A percentile compares a stretch with the other conserved stretches of the same genome.
These are phyloP conservation scores for Aegilops umbellulata DNA, from an alignment of 176 grass and related monocot genomes.

Conservation along the genomic window DNA sequence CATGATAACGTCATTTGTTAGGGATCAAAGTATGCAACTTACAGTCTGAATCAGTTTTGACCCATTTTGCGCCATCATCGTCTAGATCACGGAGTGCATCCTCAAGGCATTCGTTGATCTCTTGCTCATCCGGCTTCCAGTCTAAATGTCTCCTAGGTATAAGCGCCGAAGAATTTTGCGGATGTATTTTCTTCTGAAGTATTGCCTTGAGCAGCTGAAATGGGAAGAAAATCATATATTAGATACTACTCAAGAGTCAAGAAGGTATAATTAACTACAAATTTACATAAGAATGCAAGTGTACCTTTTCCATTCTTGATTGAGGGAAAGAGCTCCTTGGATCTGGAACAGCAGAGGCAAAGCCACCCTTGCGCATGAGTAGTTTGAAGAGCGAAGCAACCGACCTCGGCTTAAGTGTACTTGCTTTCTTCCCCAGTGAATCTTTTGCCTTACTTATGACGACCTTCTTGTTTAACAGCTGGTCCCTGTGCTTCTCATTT, in stretches of 20 bases:
- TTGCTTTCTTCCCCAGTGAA: slow-evolving; percentile 34
- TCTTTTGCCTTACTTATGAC: slow-evolving; percentile 50
- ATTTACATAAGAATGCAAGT: not conserved
- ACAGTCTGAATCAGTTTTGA: slow-evolving; percentile 96
- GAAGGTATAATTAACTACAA: not conserved
- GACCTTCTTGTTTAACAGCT: slow-evolving; percentile 33
- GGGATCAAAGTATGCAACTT: slow-evolving; percentile 27
- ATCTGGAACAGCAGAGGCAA: slow-evolving; percentile 36
- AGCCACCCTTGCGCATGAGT: slow-evolving; percentile 58
- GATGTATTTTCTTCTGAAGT: slow-evolving; percentile 84
- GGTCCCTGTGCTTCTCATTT: slow-evolving; percentile 34
- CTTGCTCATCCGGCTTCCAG: slow-evolving; percentile 45
- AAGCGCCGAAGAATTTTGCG: slow-evolving; percentile 42
- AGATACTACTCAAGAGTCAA: slow-evolving; percentile 14
- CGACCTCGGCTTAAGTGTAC: slow-evolving; percentile 53
- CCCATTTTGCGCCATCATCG: slow-evolving; percentile 67
- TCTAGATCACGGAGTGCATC: slow-evolving; percentile 41
- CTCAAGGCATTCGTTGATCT: slow-evolving; percentile 30
- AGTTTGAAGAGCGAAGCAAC: slow-evolving; percentile 58
- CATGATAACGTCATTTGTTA: not conserved
- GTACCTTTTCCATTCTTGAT: slow-evolving; percentile 88
- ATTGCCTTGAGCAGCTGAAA: slow-evolving; percentile 66
- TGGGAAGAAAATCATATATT: not conserved
- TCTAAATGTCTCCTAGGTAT: slow-evolving; percentile 44
- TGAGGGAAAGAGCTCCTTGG: slow-evolving; percentile 60